Base-by-base conservation (phyloP, 2,329 filamentous ascomycete genomes). In the Colletotrichum trifolii region DNA sequence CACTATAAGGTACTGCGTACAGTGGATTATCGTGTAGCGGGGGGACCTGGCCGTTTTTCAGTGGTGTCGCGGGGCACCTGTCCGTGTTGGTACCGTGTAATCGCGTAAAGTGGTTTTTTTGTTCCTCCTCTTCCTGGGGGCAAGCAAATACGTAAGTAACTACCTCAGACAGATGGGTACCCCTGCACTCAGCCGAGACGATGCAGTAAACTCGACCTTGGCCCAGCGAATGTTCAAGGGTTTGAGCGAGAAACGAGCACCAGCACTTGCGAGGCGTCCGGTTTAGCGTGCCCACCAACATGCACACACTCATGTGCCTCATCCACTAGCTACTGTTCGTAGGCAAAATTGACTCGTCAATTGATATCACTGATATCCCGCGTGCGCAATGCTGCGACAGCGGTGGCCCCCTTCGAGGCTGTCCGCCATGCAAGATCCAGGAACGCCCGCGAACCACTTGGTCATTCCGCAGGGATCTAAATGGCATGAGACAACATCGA, bases 61-160 rank as follows among this genome's bases (percentile, higher is more conserved):
- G 66, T 53, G 54, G 59, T 42, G 52, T 57, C 48, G 54, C 56
- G 56, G 55, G 39, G 52, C 25, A 25, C 25, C 25, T 25, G 25
- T 25, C 25, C 25, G 25, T 25, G 25, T 25, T 5, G 25, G 25
- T 25, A 39, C 60, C 74, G 74, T 69, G 67, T 71, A 66, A 73
- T 73, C 76, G 75, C 75, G 75, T 78, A 77, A 76, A 77, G 75
- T 77, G 75, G 74, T 75, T 76, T 69, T 54, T 54, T 56, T 25
- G 52, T 58, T 40, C 54, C 43, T 17, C 46, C 64, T 53, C 46
- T 48, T 64, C 45, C 58, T 57, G 52, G 40, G 62, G 45, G 53
- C 65, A 65, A 74, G 60, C 70, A 25, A 25, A 25, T 25, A 5
- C 25, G 25, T 25, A 25, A 25, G 25, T 25, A 25, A 3, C 25